Evolutionary conservation across 1,284 basidiomycete genomes (phyloP).

Genomic region (Microbotryum saponariae): DNA sequence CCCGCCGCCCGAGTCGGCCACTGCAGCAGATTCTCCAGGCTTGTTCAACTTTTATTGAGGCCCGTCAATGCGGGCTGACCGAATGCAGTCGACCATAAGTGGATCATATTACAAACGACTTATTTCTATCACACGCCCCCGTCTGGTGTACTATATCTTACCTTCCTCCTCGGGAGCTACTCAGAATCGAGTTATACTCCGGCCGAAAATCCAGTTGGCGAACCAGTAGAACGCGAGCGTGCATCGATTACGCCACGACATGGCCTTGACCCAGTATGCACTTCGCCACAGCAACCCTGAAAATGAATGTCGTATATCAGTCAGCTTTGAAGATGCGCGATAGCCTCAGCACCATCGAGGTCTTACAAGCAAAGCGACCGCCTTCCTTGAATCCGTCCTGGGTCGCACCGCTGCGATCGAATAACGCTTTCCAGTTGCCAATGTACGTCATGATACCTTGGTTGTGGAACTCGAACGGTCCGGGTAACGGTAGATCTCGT

Average conservation of each 20-base stretch:
- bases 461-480: conserved; percentile 43
- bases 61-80: too few species aligned
- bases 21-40: too few species aligned
- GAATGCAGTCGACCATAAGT: too few species aligned
- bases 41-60: too few species aligned
- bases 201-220: conserved; percentile 59
- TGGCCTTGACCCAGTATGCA: conserved; percentile 69
- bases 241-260: conserved; percentile 67
- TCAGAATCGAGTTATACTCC: conserved; percentile 69
- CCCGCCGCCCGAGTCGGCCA: too few species aligned
- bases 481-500: conserved; percentile 3
- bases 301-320: background rate
- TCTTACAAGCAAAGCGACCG: conserved; percentile 29
- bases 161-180: background rate
- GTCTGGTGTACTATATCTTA: too few species aligned
- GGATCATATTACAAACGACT: too few species aligned
- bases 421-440: conserved; percentile 59
- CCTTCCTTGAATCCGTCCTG: conserved; percentile 55
- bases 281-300: conserved; percentile 39
- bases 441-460: conserved; percentile 71
- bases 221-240: conserved; percentile 33
- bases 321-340: background rate
- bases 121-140: too few species aligned
- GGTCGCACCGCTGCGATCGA: conserved; percentile 57
- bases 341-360: background rate